Percentiles rank a stretch among this genome's conserved stretches.
These are phyloP conservation scores for Tricholoma furcatifolium DNA, from an alignment of 768 basidiomycete genomes.

Conservation along the genomic window DNA sequence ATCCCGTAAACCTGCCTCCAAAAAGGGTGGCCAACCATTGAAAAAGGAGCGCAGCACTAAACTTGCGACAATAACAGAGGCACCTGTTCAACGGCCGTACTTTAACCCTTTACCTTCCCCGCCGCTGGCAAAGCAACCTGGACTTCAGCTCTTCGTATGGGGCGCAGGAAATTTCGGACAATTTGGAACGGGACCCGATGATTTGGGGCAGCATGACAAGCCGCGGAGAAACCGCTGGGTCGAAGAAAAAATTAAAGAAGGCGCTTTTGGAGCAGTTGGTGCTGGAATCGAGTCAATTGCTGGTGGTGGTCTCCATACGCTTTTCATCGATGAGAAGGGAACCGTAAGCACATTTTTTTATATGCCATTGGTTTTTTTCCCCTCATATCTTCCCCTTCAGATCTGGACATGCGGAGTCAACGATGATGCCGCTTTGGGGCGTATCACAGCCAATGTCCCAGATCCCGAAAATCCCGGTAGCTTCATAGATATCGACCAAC, in stretches of 20 bases:
- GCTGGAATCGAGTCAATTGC: constrained; percentile 82
- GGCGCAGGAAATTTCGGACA: constrained; percentile 95
- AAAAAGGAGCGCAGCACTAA: constrained; percentile 16
- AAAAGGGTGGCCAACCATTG: constrained; percentile 20
- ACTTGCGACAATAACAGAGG: constrained; percentile 26
- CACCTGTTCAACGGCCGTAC: constrained; percentile 47
- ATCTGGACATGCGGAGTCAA: constrained; percentile 87
- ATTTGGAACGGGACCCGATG: constrained; percentile 84
- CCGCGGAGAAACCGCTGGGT: constrained; percentile 80
- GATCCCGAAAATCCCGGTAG: constrained; percentile 59
- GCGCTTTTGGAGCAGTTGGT: constrained; percentile 64
- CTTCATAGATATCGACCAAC: constrained; percentile 54
- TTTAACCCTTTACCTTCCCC: constrained; percentile 66
- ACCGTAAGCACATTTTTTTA: constrained; percentile 54
- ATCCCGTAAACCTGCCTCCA: constrained; percentile 23
- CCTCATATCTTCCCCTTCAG: constrained; percentile 34
- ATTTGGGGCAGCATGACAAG: constrained; percentile 68
- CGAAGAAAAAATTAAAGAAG: constrained; percentile 70
- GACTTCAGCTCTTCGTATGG: constrained; percentile 79
- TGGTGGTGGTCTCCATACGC: constrained; percentile 86
- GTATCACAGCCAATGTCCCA: constrained; percentile 62
- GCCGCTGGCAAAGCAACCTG: constrained; percentile 56
- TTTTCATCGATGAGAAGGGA: constrained; percentile 88
- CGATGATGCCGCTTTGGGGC: constrained; percentile 86
- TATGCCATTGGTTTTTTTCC: neutral